Base-by-base conservation (phyloP, 225 moss, liverwort and hornwort species). In the Ulota crispa region DNA sequence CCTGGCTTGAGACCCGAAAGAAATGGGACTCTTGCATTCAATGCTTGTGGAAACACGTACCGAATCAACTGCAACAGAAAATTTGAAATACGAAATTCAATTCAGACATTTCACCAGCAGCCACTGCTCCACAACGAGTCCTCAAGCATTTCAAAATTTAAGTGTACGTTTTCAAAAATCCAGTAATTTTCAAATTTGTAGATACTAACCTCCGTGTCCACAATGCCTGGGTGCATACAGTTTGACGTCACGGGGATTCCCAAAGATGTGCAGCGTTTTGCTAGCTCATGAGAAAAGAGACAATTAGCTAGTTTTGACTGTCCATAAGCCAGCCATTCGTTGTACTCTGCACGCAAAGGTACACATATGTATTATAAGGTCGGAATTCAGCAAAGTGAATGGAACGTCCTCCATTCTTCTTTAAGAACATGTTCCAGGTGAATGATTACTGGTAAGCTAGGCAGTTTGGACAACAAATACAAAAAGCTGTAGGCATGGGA, bases 261-360 rank as follows among this genome's bases (percentile, higher is more conserved):
- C 73, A 85, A 73, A 34, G 79, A 78, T 65, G 78, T 76, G 70
- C 90, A 87, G 60, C 93, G 89, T 66, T 87, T 90, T 69, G 95
- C 87, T 64, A 97, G 88, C 85, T 97, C 95, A 65, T 87, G 83
- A 21, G 94, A 91, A 70, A 95, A 95, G 64, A 97, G 92, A 39
- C 85, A 87, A 55, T 95, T 97, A 6, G 95, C 95, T 57, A 95
- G 82, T 79, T 97, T 97, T 31, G 97, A 97, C 77, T 95, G 97
- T 70, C 89, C 93, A 83, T 95, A 97, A 19, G 95, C 97, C 43
- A 78, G 62, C 94, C 97, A 97, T 41, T 83, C 73, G 45, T 90
- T 92, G 70, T 97, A 95, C 32, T 63, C 97, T 89, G 43, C 75
- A 81, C 2, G 70, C 5, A 57, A 21, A 59, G 28, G 24, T 76